These are phyloP conservation scores for Raphanus hybrid DNA, from an alignment of 441 rosid genomes.

Conservation along the genomic window DNA sequence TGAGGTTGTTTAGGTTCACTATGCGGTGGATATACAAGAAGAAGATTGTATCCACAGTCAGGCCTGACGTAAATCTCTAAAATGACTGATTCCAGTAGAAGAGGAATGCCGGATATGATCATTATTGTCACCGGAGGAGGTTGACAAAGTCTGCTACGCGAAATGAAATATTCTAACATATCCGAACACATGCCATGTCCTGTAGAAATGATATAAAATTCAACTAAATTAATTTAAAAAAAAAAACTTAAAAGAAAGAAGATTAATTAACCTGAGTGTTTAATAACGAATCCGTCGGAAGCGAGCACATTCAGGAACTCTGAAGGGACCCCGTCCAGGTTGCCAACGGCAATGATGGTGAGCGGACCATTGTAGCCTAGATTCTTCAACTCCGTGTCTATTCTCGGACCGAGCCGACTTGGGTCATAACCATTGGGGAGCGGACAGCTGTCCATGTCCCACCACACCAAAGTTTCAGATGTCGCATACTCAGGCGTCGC, in stretches of 20 bases:
- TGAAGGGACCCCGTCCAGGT: background rate
- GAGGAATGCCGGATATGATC: too few relatives aligned
- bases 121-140: too few relatives aligned
- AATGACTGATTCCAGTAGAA: background rate
- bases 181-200: too few relatives aligned
- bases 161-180: too few relatives aligned
- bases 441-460: background rate
- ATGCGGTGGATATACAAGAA: background rate
- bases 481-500: background rate
- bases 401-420: background rate
- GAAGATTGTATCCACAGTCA: background rate
- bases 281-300: background rate
- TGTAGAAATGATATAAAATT: too few relatives aligned
- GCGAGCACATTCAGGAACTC: background rate
- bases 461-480: background rate
- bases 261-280: background rate
- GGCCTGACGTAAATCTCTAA: too few relatives aligned
- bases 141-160: too few relatives aligned
- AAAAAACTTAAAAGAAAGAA: too few relatives aligned
- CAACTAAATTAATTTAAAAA: too few relatives aligned
- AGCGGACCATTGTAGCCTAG: slow-evolving; percentile 3
- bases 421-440: background rate
- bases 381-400: background rate
- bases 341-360: background rate
- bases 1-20: background rate